Percentiles rank a stretch among this genome's conserved stretches.
Conservation (phyloP, 1,284 basidiomycete genomes). For the Malassezia vespertilionis region DNA sequence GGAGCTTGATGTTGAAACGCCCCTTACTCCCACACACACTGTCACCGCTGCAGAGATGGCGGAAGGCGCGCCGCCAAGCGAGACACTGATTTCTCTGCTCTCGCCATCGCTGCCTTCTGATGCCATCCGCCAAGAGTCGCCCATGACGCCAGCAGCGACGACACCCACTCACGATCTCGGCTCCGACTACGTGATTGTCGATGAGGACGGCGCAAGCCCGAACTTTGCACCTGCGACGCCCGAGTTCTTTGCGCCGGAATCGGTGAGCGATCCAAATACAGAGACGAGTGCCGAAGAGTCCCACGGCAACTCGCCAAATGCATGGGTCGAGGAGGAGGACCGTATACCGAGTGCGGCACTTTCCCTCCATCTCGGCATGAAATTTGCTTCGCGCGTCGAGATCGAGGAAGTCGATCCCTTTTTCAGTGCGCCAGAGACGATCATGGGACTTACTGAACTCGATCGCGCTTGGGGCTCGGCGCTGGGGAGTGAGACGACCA, state of each 20-base stretch:
- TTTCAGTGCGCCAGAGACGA: conserved; percentile 5
- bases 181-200: too few species aligned
- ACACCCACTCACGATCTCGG: too few species aligned
- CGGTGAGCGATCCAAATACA: too few species aligned
- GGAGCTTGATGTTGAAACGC: conserved; percentile 8
- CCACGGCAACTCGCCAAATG: too few species aligned
- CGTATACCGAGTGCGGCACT: too few species aligned
- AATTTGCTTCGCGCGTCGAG: background rate
- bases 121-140: background rate
- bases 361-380: background rate
- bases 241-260: too few species aligned
- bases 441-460: conserved; percentile 14
- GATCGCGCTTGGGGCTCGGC: conserved; percentile 14
- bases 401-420: conserved; percentile 1
- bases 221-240: too few species aligned
- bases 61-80: background rate
- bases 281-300: too few species aligned
- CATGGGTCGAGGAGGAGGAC: too few species aligned
- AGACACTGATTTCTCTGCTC: background rate
- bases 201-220: too few species aligned
- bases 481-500: too few species aligned
- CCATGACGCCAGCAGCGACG: background rate
- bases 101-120: conserved; percentile 8
- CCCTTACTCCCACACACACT: conserved; percentile 12
- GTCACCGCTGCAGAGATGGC: conserved; percentile 1